Conservation (phyloP, 2,329 filamentous ascomycete genomes). For the Fusarium dimerum region DNA sequence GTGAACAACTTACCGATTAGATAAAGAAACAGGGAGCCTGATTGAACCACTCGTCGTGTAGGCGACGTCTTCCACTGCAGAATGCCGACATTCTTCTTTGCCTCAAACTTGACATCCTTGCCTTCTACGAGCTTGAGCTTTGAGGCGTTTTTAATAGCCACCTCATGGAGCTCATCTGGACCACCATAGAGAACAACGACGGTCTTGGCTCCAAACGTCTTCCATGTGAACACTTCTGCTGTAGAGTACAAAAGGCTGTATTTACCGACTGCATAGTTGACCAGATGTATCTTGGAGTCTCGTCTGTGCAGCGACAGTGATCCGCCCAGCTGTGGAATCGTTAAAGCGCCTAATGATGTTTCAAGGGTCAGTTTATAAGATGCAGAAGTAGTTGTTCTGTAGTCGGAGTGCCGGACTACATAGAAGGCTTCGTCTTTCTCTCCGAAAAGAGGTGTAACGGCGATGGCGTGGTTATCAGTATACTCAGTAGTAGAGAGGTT, state of each 20-base stretch:
- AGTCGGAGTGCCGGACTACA: constrained; percentile 66
- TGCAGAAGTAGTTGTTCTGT: constrained; percentile 57
- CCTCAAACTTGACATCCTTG: constrained; percentile 28
- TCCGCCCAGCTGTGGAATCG: constrained; percentile 59
- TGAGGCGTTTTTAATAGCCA: constrained; percentile 46
- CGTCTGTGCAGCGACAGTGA: constrained; percentile 59
- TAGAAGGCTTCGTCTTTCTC: constrained; percentile 59
- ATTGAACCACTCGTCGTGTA: constrained; percentile 32
- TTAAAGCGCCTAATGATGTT: constrained; percentile 53
- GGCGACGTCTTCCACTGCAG: constrained; percentile 36
- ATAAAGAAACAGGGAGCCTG: constrained; percentile 45
- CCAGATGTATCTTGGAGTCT: constrained; percentile 69
- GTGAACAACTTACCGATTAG: constrained; percentile 30
- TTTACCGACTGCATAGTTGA: constrained; percentile 65
- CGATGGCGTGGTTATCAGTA: constrained; percentile 52
- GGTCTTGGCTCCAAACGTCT: constrained; percentile 60
- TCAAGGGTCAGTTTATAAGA: constrained; percentile 64
- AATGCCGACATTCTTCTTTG: constrained; percentile 16
- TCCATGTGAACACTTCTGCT: constrained; percentile 70
- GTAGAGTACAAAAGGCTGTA: constrained; percentile 65
- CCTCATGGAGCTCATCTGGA: constrained; percentile 62
- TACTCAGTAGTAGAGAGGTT: constrained; percentile 52
- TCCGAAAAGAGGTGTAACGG: constrained; percentile 62
- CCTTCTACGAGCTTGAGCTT: constrained; percentile 26
- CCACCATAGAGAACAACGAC: constrained; percentile 66